phyloP scores from a whole-genome alignment of 2,329 filamentous ascomycete genomes.

The Fusarium palustre region DNA sequence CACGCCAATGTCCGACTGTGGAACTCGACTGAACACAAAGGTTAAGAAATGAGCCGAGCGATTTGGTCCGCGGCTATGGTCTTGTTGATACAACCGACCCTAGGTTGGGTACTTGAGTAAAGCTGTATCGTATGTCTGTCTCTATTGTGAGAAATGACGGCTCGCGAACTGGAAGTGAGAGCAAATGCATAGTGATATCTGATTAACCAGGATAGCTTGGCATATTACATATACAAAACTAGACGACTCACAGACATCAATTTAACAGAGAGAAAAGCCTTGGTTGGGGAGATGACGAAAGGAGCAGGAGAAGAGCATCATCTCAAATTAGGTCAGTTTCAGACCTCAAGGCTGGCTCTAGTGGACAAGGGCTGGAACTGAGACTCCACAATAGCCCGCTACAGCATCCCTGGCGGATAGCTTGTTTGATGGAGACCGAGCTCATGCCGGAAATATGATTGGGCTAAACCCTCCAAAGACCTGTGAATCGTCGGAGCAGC shows the following conservation, averaged over 20 bases:
- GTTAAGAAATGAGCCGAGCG: conserved; percentile 11
- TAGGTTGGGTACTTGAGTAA: not conserved
- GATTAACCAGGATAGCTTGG: conserved; percentile 5
- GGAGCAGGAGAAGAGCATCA: conserved; percentile 21
- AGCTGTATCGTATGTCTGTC: not conserved
- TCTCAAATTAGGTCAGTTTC: conserved; percentile 45
- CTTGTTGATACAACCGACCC: not conserved
- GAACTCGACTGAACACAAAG: conserved; percentile 18
- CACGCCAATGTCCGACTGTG: conserved; percentile 37
- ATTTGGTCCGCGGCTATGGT: not conserved
- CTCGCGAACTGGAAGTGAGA: conserved; percentile 6
- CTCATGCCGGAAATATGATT: not conserved
- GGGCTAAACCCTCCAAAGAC: not conserved
- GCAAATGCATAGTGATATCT: not conserved
- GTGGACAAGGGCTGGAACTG: not conserved
- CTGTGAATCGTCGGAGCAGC: conserved; percentile 22
- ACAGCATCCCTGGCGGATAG: conserved; percentile 30
- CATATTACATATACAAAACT: conserved; percentile 2
- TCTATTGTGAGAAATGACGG: not conserved
- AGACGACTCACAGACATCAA: not conserved
- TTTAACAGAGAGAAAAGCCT: conserved; percentile 9
- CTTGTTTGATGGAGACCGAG: conserved; percentile 46
- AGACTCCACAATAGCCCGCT: conserved; percentile 26
- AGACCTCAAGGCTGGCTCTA: conserved; percentile 30
- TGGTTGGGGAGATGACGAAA: conserved; percentile 44